Conservation (phyloP, 768 basidiomycete genomes). For the Lentinula aciculospora region DNA sequence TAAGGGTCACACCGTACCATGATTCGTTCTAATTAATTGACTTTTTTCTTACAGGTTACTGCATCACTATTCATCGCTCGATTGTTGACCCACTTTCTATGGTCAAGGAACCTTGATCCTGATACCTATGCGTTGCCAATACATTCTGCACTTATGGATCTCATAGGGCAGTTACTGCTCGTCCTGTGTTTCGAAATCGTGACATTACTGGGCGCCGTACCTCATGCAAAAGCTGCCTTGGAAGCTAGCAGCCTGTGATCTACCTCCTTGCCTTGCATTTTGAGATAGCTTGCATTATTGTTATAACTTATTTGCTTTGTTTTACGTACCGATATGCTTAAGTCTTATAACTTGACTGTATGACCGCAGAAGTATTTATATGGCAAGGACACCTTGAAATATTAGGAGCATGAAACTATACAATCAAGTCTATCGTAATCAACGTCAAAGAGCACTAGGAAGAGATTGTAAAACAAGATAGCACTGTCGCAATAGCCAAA, state of each 20-base stretch:
- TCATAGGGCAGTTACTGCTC: conserved; percentile 76
- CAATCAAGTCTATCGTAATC: no score
- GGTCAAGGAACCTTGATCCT: conserved; percentile 75
- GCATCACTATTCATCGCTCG: conserved; percentile 67
- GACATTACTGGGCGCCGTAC: conserved; percentile 29
- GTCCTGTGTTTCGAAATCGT: conserved; percentile 72
- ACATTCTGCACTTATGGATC: conserved; percentile 84
- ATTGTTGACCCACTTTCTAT: conserved; percentile 66
- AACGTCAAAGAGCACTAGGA: no score
- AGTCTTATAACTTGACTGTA: neutral
- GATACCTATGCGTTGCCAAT: conserved; percentile 93
- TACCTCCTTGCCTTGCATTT: neutral
- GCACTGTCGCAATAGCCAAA: no score
- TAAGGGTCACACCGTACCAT: conserved; percentile 32
- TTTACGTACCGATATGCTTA: neutral
- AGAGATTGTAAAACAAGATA: no score
- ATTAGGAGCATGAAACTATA: neutral
- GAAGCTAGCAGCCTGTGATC: neutral
- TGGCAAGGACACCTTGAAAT: neutral
- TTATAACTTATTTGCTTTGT: neutral
- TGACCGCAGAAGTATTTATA: neutral
- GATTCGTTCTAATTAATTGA: neutral
- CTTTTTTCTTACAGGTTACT: conserved; percentile 44
- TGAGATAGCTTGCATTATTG: neutral
- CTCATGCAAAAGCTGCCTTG: neutral